Base-by-base conservation (phyloP, 257 asterid genomes). In the Nicotiana otophora region DNA sequence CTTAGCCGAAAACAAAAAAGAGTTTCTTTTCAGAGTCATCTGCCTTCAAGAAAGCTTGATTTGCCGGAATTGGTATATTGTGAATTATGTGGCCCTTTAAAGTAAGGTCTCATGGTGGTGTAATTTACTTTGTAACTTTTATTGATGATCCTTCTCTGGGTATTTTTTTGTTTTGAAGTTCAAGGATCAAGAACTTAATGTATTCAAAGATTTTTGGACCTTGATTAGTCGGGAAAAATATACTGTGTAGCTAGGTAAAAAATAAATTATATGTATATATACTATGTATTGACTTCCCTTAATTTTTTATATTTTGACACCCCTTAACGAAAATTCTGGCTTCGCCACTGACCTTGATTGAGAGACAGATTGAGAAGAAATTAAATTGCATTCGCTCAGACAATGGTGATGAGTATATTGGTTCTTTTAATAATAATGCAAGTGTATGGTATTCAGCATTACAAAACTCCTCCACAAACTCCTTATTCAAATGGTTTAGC, bases 11-110 rank as follows among this genome's bases (percentile, higher is more conserved):
- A 79, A 26, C 20, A 68, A 11, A 80, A 68, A 16, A 39, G 0
- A 23, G 75, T 84, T 10, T 39, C 77, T 15, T 79, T 84, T 48
- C 60, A 79, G 17, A 68, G 65, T 68, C 30, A 34, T 66, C 14
- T 20, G 20, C 36, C 48, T 51, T 79, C 42, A 30, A 36, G 57
- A 60, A 33, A 79, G 31, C 15, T 39, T 55, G 5, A 61, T 36
- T 30, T 30, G 31, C 14, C 62, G 16, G 61, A 79, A 53, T 63
- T 79, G 54, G 74, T n/a, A n/a, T 9, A 60, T 79, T 78, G 0
- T 61, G 9, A 78, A 34, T 11, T 78, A 4, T 78, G 55, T 78
- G 51, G 33, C n/a, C 31, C 70, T 78, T 78, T 14, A 78, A 78
- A 19, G 57, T 58, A 28, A 30, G 39, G 12, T 28, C 55, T 28